These are phyloP conservation scores for Dichomitus squalens DNA, from an alignment of 1,284 basidiomycete genomes.

Conservation along the genomic window DNA sequence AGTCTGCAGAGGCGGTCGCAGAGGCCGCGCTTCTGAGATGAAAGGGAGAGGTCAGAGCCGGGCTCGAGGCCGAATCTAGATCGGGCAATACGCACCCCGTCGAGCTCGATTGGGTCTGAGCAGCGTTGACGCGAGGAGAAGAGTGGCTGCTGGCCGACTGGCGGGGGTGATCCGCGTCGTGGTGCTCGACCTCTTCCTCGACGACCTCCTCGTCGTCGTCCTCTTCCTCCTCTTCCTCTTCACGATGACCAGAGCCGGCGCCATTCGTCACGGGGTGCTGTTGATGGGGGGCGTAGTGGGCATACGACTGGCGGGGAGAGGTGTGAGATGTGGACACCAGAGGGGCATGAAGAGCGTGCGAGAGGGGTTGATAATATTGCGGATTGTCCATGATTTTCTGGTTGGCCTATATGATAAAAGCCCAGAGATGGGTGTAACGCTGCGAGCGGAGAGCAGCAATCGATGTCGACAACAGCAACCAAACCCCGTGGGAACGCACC, in stretches of 20 bases:
- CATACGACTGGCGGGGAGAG: constrained; percentile 30
- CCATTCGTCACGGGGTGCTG: constrained; percentile 30
- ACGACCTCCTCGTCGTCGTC: constrained; percentile 70
- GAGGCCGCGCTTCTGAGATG: constrained; percentile 23
- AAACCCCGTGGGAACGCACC: constrained; percentile 32
- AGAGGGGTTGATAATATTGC: constrained; percentile 78
- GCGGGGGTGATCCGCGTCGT: constrained; percentile 29
- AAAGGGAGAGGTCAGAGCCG: constrained; percentile 15
- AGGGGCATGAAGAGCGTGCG: constrained; percentile 71
- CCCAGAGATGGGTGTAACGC: constrained; percentile 33
- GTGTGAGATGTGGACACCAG: constrained; percentile 29
- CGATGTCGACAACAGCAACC: constrained; percentile 30
- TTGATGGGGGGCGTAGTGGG: constrained; percentile 31
- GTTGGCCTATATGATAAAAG: constrained; percentile 26
- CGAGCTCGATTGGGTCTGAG: constrained; percentile 29
- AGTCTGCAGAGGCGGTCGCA: constrained; percentile 21
- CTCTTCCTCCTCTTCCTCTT: constrained; percentile 62
- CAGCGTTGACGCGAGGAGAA: constrained; percentile 31
- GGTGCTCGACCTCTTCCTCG: constrained; percentile 63
- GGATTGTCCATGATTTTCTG: constrained; percentile 64
- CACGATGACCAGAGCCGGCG: constrained; percentile 28
- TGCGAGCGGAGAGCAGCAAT: constrained; percentile 29
- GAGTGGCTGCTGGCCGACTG: constrained; percentile 32
- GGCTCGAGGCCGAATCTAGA: constrained; percentile 19
- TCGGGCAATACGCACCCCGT: constrained; percentile 35